phyloP scores from a whole-genome alignment of 768 basidiomycete species.

The Auricularia sp. region DNA sequence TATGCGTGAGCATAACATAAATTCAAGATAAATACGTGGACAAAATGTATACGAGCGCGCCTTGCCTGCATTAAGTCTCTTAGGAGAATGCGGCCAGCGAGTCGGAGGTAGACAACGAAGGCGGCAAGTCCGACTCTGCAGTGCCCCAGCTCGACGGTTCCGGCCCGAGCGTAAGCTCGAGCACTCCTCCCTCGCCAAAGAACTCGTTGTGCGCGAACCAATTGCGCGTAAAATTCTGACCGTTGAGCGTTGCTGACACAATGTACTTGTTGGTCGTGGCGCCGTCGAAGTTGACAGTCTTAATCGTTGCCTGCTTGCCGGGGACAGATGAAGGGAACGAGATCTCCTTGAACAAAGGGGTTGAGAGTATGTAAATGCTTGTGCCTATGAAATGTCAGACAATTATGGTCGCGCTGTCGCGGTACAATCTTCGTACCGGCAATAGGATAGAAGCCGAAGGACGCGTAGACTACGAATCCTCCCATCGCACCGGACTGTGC shows the following conservation, averaged over 20 bases:
- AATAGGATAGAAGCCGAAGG: slow-evolving; percentile 12
- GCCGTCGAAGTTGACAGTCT: slow-evolving; percentile 9
- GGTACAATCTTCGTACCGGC: slow-evolving; percentile 4
- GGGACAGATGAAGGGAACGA: slow-evolving; percentile 8
- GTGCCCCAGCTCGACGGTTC: slow-evolving; percentile 10
- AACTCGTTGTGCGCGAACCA: slow-evolving; percentile 12
- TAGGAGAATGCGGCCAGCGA: background rate
- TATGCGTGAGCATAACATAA: no score
- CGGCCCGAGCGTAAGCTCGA: slow-evolving; percentile 13
- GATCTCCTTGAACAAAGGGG: slow-evolving; percentile 12
- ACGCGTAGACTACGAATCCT: slow-evolving; percentile 11
- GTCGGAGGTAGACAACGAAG: slow-evolving; percentile 3
- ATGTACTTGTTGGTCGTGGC: slow-evolving; percentile 12
- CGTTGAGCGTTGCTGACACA: slow-evolving; percentile 12
- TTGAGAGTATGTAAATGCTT: slow-evolving; percentile 11
- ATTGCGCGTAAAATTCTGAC: slow-evolving; percentile 10
- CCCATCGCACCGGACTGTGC: slow-evolving; percentile 9
- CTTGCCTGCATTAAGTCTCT: no score
- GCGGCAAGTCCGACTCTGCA: slow-evolving; percentile 9
- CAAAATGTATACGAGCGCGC: no score
- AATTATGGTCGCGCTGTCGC: no score
- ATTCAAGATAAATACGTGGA: no score
- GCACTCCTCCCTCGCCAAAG: slow-evolving; percentile 10
- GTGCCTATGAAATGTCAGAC: background rate
- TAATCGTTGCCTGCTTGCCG: slow-evolving; percentile 9